Evolutionary conservation across 2,329 filamentous ascomycete genomes (phyloP), one percentile per base, ranked within the genome.

Genomic region (Ophiostoma piceae): DNA sequence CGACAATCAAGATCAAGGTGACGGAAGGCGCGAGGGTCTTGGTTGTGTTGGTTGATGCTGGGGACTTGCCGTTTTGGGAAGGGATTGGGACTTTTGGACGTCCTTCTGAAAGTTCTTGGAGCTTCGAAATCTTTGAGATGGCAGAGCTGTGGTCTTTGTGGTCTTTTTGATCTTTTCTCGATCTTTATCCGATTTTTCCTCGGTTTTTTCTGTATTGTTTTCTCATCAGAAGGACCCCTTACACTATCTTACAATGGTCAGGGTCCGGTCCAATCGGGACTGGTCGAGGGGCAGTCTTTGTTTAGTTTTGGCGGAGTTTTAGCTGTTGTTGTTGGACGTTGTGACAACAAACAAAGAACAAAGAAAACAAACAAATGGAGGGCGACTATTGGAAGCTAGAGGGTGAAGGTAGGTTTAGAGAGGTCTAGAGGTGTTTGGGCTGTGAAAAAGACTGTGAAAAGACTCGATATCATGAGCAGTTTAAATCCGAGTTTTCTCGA

Each of bases 321-420:
- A 62, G 57, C 22, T 62, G 57, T 32, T 62, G 57, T 62, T 62
- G 57, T 62, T 62, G 57, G 39, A 41, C 39, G 39, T 41, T 41
- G 39, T 35, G 35, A 35, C 35, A 35, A 35, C 35, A 43, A 43
- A 43, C 41, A 43, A 43, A 43, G 12, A 43, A 43, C 6, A 16
- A 57, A 22, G 51, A 57, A 57, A 57, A 57, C 57, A 62, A 35
- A 62, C 57, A 62, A 62, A 62, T 11, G 12, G 22, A 29, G 51
- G 11, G 57, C 3, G 22, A 62, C 57, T 62, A 62, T 19, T 62
- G 26, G 26, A 9, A 16, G 22, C 51, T 51, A 19, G 47, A 19
- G 16, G n/a, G 3, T 51, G 16, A 7, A 6, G 51, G 11, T 26
- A 9, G 8, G 51, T 22, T 12, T 22, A 57, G 11, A 57, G 8